Evolutionary conservation across 768 basidiomycete genomes (phyloP), one percentile per base, ranked within the genome.

Genomic region (Leccinum boreale): DNA sequence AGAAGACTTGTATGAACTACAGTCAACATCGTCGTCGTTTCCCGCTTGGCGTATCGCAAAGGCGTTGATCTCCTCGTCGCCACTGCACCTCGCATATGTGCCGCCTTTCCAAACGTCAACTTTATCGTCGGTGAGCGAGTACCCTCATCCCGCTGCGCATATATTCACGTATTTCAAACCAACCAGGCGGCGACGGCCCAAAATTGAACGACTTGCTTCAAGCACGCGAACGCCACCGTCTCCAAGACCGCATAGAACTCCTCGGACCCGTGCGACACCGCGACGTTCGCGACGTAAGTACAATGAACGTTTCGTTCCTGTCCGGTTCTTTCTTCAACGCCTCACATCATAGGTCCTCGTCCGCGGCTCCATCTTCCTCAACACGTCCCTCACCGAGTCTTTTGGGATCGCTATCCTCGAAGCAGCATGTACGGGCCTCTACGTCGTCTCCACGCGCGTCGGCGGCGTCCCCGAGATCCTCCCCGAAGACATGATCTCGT

Each of bases 321-420:
- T 12, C 49, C 7, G 1, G 5, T 5, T n/a, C 9, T 14, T 21
- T 10, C 11, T 17, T 42, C 24, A 29, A 56, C 31, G 39, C 52
- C 19, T 23, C 6, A 14, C 14, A 4, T 11, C 24, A n/a, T 19
- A 94, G 92, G 86, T 97, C n/a, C 81, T 99, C 11, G 78, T 79
- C 7, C 85, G 85, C 45, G 97, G 95, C 1, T 81, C 91, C 12
- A 94, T 99, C 59, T 99, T 89, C 74, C 79, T 99, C 78, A 97
- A 95, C 67, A 95, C 97, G 0, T 95, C 94, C 0, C 80, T 98
- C 24, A 98, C 96, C 1, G 97, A 98, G 70, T 84, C 97, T 0
- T 99, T 98, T 63, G 96, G 97, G 0, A 98, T 96, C 62, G 92
- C 90, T n/a, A 94, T 96, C 62, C 81, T 99, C 45, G 97, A 99